Conservation (phyloP, 2,329 filamentous ascomycete genomes). For the Helotiales sp. region DNA sequence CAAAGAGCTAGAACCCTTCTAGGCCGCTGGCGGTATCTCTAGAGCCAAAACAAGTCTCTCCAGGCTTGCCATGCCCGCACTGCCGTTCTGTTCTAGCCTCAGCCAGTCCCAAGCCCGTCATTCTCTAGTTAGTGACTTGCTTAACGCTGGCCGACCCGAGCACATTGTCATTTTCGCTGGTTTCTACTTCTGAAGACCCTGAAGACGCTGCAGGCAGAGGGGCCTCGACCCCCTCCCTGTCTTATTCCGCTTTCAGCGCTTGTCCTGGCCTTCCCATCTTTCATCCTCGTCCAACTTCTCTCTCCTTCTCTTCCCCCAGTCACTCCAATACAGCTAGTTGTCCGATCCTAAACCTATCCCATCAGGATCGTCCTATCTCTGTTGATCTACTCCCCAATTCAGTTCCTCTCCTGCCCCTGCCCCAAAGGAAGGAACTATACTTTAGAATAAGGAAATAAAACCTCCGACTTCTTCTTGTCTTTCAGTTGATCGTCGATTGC, state of each 20-base stretch:
- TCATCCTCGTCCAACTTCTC: neutral
- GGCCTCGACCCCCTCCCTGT: neutral
- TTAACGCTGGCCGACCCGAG: slow-evolving; percentile 2
- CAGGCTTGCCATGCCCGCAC: neutral
- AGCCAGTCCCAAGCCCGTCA: neutral
- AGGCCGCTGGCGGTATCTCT: neutral
- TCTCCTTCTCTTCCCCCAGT: neutral
- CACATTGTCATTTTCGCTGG: neutral
- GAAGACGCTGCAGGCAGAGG: too few species aligned
- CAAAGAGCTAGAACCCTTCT: neutral
- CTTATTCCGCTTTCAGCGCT: slow-evolving; percentile 4
- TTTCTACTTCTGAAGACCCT: neutral
- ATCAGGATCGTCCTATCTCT: slow-evolving; percentile 7
- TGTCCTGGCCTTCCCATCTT: neutral
- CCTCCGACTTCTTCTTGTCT: slow-evolving; percentile 10
- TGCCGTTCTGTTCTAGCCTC: neutral
- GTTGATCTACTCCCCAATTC: slow-evolving; percentile 5
- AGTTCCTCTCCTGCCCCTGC: neutral
- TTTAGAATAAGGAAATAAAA: slow-evolving; percentile 11
- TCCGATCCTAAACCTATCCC: neutral
- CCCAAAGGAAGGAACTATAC: neutral
- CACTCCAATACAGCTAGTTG: neutral
- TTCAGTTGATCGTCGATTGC: slow-evolving; percentile 9
- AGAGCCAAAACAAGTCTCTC: neutral
- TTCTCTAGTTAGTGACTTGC: neutral